Evolutionary conservation across 768 basidiomycete species (phyloP), one percentile per base, ranked within the genome.

Genomic region (Leccinellum albellum): DNA sequence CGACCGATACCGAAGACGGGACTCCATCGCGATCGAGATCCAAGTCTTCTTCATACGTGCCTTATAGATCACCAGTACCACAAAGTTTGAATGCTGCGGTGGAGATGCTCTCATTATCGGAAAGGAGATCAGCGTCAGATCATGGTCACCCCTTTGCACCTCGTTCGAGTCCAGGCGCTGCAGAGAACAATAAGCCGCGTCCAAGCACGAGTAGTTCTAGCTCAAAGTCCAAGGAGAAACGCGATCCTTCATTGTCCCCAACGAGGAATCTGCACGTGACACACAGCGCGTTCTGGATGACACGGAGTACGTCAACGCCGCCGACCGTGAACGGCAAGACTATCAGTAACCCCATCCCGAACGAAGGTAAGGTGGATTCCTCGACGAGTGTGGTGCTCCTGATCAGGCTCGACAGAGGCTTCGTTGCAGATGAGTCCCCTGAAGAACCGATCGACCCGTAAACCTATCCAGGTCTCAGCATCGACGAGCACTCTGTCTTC

Each of bases 381-480:
- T 51, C 29, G 50, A 48, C 29, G n/a, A 47, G 13, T 49, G 17
- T 32, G 10, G 17, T 23, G 32, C 42, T 21, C 32, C 35, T 61
- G 42, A 61, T 33, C 53, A 33, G 35, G 51, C 54, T 52, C 20
- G 23, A 35, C 56, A 75, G 91, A 83, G 68, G 88, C 88, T 15
- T 88, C 86, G 1, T 65, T 83, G 64, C 79, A 85, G 55, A 82
- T 93, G 82, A 88, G 84, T 61, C 90, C 91, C 33, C 81, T 91
- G 23, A 87, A 86, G 74, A 81, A 84, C 64, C 78, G 86, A 45
- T 76, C 77, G 7, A 74, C 75, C 7, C 82, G 83, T 21, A 78
- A 80, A 61, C 89, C 90, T 20, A 89, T 90, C 51, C 77, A 77
- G 24, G 78, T 89, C 8, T 73, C 81, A 50, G 67, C 76, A 49